Base-by-base conservation (phyloP, 2,329 filamentous ascomycete species). In the Bipolaris zeicola region DNA sequence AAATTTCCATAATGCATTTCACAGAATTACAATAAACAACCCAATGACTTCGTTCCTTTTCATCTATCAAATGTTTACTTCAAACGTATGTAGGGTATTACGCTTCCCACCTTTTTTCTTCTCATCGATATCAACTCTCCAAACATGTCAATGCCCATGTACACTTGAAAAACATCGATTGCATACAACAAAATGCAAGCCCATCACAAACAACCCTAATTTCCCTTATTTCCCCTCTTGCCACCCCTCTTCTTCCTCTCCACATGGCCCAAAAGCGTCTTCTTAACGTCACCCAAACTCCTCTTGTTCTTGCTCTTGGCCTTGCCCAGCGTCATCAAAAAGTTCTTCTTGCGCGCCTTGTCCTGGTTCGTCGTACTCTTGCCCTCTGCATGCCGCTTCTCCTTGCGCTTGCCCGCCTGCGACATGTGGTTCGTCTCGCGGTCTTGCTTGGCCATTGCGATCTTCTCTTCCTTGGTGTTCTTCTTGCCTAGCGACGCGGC, bases 301-400 rank as follows among this genome's bases (percentile, higher is more conserved):
- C 93, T 85, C 88, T 97, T 97, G 72, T 95, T 89, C 83, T 98
- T 99, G 65, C 85, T 86, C 83, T 95, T 96, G 10, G 95, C 95
- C 82, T 99, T 98, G 57, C 94, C 91, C 58, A 99, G 79, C 37
- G 94, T 98, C 95, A 99, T 99, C 69, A 99, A 76, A 79, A 99
- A 96, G 78, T 99, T 99, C 90, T 99, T 99, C 84, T 91, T 92
- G 66, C 94, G 83, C 39, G 90, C 87, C 86, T 99, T 99, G 82
- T 99, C 95, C 80, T 90, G 91, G 79, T 99, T 99, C 64, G 94
- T 98, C 36, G 92, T 93, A 75, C 91, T 96, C 87, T 98, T 98
- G 70, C 95, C 95, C 78, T 92, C 86, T 1, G 87, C 84, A 69
- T 89, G 87, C 85, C 96, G 96, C 83, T 93, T 91, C 75, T 91